Evolutionary conservation across 2,329 filamentous ascomycete species (phyloP).

Genomic region (Penicillium sumatraense): DNA sequence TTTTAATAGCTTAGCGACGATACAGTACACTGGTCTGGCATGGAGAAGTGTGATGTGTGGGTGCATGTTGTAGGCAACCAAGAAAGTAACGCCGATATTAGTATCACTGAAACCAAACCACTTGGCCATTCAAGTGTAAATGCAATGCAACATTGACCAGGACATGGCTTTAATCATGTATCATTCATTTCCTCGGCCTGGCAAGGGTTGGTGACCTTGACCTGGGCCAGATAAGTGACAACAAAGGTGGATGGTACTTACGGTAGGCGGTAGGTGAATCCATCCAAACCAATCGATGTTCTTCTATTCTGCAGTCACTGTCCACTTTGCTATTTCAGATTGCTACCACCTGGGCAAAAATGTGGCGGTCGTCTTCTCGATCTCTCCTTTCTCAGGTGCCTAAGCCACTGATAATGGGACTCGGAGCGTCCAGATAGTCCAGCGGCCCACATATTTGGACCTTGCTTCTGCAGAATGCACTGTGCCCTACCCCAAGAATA

Average conservation of each 20-base stretch:
- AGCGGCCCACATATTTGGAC: slow-evolving; percentile 14
- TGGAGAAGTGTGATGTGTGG: neutral
- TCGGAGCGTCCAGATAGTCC: neutral
- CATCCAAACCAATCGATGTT: neutral
- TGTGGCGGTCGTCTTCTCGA: neutral
- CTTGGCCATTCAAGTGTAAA: neutral
- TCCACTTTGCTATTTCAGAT: neutral
- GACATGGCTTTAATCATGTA: neutral
- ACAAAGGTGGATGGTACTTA: neutral
- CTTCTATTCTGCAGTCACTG: neutral
- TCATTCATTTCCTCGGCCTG: neutral
- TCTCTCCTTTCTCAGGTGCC: neutral
- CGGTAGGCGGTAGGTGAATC: neutral
- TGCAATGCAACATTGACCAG: neutral
- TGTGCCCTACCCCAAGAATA: slow-evolving; percentile 12
- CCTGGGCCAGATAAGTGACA: neutral
- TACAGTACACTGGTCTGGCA: neutral
- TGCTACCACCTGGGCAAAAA: neutral
- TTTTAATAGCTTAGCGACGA: neutral
- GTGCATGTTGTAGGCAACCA: neutral
- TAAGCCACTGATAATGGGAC: neutral
- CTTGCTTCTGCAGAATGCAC: slow-evolving; percentile 20
- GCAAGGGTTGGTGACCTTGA: neutral
- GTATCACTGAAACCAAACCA: neutral
- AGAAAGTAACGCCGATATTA: neutral